Conservation (phyloP, 495 filamentous ascomycete genomes). For the Clavariopsis aquatica region DNA sequence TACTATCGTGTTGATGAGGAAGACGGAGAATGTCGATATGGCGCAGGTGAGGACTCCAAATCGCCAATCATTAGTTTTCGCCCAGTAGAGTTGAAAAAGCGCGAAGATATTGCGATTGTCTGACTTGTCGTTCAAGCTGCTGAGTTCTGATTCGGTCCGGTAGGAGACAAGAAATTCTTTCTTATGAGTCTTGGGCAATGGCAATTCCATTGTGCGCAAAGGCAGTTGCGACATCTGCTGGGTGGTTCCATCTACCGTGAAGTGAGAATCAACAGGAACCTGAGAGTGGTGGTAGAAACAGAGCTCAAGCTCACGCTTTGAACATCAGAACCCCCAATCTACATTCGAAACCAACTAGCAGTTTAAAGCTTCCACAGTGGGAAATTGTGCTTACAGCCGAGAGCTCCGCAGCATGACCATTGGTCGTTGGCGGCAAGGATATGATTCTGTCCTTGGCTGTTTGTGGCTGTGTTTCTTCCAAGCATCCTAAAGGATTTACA, state of each 20-base stretch:
- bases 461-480: no score
- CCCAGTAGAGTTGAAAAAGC: background rate
- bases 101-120: background rate
- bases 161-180: background rate
- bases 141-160: background rate
- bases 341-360: no score
- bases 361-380: no score
- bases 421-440: background rate
- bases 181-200: background rate
- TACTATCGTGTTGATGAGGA: conserved; percentile 2
- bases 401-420: background rate
- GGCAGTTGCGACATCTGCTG: background rate
- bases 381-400: background rate
- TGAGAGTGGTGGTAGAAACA: background rate
- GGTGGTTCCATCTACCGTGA: background rate
- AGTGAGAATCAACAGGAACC: background rate
- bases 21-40: background rate
- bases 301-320: no score
- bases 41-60: background rate
- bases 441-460: background rate
- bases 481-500: background rate
- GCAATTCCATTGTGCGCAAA: background rate
- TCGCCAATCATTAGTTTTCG: conserved; percentile 5
- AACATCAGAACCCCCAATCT: no score
- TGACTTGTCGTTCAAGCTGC: background rate